Evolutionary conservation across 2,329 filamentous ascomycete genomes (phyloP), one percentile per base, ranked within the genome.

Genomic region (Esteya vermicola): DNA sequence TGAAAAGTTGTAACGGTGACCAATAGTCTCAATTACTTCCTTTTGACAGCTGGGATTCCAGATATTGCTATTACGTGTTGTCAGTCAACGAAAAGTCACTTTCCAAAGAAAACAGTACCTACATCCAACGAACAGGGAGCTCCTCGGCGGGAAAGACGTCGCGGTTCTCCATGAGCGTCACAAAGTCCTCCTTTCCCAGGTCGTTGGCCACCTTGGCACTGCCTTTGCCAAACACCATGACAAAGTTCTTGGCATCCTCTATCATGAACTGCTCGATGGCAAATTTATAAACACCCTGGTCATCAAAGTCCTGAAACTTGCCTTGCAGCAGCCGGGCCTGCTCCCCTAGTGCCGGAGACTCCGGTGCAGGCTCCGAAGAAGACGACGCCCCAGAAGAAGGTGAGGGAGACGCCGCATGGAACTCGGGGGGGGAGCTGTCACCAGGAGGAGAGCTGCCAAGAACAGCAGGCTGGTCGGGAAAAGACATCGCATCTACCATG

Each of bases 71-170:
- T 2, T n/a, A n/a, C n/a, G n/a, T n/a, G 45, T 27, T 23, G 48
- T 31, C 36, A 39, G 23, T 36, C n/a, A n/a, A n/a, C n/a, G n/a
- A n/a, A n/a, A n/a, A n/a, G n/a, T n/a, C n/a, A n/a, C n/a, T n/a
- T n/a, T n/a, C n/a, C n/a, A n/a, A 26, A 23, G 14, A 6, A 12
- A 32, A 13, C 18, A 19, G 13, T 9, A 21, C 43, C 54, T 59
- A 76, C 73, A 85, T 83, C 81, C 81, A 86, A 55, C 80, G 67
- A 4, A 81, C 75, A 3, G 58, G 57, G 30, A 51, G 51, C 2
- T 53, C 44, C 64, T 67, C 34, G 67, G 58, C 36, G 12, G 12
- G n/a, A n/a, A 26, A 22, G 14, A 30, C 3, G 10, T 20, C n/a
- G 14, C 60, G 23, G n/a, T 28, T 14, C 1, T 16, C 14, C 25